These are phyloP conservation scores for Dryadomyces quercus-mongolicae DNA, from an alignment of 2,329 filamentous ascomycete genomes.

Conservation along the genomic window DNA sequence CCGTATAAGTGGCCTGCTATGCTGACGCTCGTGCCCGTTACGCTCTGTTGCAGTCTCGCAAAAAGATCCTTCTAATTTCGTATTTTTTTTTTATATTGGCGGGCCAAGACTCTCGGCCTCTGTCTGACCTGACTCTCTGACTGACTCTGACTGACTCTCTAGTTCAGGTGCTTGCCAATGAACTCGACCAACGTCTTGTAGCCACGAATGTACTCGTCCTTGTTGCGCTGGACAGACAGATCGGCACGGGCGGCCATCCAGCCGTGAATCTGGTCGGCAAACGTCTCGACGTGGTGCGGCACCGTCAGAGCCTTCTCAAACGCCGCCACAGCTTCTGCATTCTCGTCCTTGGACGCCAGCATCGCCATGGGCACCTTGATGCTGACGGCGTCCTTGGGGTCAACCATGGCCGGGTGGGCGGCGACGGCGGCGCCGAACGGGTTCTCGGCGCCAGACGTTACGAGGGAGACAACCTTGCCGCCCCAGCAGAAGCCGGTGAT, in stretches of 20 bases:
- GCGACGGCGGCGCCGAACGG: slow-evolving; percentile 42
- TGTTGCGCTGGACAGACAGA: slow-evolving; percentile 42
- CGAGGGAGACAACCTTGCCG: slow-evolving; percentile 50
- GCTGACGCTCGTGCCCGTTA: too few species aligned
- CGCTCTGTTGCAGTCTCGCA: too few species aligned
- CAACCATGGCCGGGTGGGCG: slow-evolving; percentile 52
- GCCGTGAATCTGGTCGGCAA: slow-evolving; percentile 55
- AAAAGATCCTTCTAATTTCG: too few species aligned
- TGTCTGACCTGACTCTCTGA: neutral
- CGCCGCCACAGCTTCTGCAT: slow-evolving; percentile 39
- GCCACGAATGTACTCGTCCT: slow-evolving; percentile 49
- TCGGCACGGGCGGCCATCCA: slow-evolving; percentile 61
- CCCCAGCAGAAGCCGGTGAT: slow-evolving; percentile 60
- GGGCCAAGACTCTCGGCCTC: too few species aligned
- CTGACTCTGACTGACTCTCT: neutral
- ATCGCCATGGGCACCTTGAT: slow-evolving; percentile 50
- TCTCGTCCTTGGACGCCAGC: slow-evolving; percentile 56
- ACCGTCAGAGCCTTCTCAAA: slow-evolving; percentile 41
- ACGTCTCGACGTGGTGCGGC: slow-evolving; percentile 52
- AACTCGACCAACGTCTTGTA: slow-evolving; percentile 48
- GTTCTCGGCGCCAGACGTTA: slow-evolving; percentile 35
- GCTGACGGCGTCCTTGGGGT: slow-evolving; percentile 44
- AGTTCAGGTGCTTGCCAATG: slow-evolving; percentile 35
- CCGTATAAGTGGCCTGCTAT: too few species aligned
- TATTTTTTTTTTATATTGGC: too few species aligned